phyloP scores from a whole-genome alignment of 2,329 filamentous ascomycete genomes.

The Fusarium sp. region DNA sequence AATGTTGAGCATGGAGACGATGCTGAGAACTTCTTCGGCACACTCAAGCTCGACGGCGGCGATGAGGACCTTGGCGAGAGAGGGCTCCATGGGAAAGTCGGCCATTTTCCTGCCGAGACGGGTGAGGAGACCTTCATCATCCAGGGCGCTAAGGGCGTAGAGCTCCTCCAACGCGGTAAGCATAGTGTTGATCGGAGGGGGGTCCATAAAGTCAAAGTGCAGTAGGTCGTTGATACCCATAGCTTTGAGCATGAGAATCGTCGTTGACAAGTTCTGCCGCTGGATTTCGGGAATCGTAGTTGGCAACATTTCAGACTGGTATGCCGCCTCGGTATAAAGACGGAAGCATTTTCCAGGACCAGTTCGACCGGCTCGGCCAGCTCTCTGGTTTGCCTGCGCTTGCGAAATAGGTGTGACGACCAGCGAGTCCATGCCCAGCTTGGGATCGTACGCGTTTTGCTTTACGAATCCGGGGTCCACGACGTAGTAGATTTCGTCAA shows the following conservation, averaged over 20 bases:
- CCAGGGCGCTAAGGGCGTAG: conserved; percentile 90
- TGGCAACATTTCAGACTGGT: conserved; percentile 96
- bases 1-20: conserved; percentile 94
- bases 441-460: conserved; percentile 96
- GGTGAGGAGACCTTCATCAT: conserved; percentile 95
- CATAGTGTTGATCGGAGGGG: conserved; percentile 97
- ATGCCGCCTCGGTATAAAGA: conserved; percentile 94
- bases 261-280: conserved; percentile 90
- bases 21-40: conserved; percentile 93
- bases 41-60: conserved; percentile 89
- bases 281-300: conserved; percentile 98
- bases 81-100: conserved; percentile 97
- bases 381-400: conserved; percentile 94
- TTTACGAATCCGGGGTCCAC: conserved; percentile 98
- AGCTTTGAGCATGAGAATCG: conserved; percentile 97
- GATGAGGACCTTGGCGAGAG: conserved; percentile 91
- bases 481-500: conserved; percentile 98
- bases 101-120: conserved; percentile 96
- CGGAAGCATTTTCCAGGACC: conserved; percentile 97
- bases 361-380: conserved; percentile 92
- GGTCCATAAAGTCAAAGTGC: conserved; percentile 99
- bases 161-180: conserved; percentile 95
- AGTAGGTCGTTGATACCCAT: conserved; percentile 99
- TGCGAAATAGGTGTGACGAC: conserved; percentile 97
- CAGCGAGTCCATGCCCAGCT: conserved; percentile 96